Evolutionary conservation across 2,329 filamentous ascomycete species (phyloP).

Genomic region (Colletotrichum liriopes): DNA sequence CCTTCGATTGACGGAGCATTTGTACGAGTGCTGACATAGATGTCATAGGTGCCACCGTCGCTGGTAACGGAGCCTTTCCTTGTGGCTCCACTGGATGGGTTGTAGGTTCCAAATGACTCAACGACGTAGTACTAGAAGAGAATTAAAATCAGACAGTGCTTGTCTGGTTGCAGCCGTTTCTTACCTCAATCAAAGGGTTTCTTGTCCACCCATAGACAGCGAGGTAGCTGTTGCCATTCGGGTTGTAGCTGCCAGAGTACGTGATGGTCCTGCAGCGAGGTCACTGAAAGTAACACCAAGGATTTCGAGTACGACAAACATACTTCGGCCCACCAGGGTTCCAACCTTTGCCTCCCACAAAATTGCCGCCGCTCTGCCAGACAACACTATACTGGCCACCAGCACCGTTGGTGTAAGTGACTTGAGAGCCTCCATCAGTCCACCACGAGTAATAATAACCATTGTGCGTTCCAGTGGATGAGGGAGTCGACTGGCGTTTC

Average conservation of each 20-base stretch:
- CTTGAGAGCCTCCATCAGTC: conserved; percentile 61
- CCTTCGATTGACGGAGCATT: conserved; percentile 70
- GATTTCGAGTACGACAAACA: conserved; percentile 15
- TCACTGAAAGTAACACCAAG: neutral
- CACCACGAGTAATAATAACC: conserved; percentile 67
- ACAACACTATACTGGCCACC: conserved; percentile 60
- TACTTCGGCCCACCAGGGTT: conserved; percentile 66
- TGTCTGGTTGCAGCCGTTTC: too few species aligned
- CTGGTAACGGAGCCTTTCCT: conserved; percentile 65
- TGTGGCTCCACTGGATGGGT: conserved; percentile 45
- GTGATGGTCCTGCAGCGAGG: conserved; percentile 50
- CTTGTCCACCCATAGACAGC: conserved; percentile 58
- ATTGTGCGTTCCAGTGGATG: conserved; percentile 52
- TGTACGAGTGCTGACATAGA: conserved; percentile 64
- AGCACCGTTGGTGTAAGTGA: conserved; percentile 59
- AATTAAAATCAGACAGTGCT: neutral
- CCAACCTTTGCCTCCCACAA: conserved; percentile 73
- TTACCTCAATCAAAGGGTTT: conserved; percentile 46
- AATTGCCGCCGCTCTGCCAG: conserved; percentile 66
- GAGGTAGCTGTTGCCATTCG: conserved; percentile 57
- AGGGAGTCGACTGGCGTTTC: conserved; percentile 52
- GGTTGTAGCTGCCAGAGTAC: conserved; percentile 55
- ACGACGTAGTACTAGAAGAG: conserved; percentile 27
- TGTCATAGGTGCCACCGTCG: conserved; percentile 68
- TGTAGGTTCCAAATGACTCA: conserved; percentile 41